phyloP scores from a whole-genome alignment of 495 filamentous ascomycete species.

The Astrocystis sublimbata region DNA sequence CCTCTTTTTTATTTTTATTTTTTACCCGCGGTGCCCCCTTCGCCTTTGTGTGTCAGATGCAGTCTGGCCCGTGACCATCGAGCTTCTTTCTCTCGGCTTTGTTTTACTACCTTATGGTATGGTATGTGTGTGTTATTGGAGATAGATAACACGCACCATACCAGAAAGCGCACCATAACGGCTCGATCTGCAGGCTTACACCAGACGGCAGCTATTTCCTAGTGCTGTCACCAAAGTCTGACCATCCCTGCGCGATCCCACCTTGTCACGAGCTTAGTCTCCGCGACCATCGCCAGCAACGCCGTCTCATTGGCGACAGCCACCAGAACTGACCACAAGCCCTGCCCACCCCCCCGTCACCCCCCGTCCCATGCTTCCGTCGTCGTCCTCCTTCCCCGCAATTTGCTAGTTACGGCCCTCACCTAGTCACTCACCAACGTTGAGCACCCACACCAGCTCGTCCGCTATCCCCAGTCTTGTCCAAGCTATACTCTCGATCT shows the following conservation, averaged over 20 bases:
- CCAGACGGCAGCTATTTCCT: constrained; percentile 6
- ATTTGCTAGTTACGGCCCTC: constrained; percentile 6
- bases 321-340: background rate
- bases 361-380: constrained; percentile 15
- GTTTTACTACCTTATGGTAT: too few species aligned
- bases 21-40: background rate
- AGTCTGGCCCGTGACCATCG: background rate
- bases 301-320: constrained; percentile 6
- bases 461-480: constrained; percentile 2
- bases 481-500: too few species aligned
- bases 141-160: background rate
- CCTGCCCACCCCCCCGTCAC: constrained; percentile 7
- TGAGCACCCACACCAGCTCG: constrained; percentile 5
- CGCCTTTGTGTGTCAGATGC: background rate
- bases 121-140: too few species aligned
- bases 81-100: constrained; percentile 2
- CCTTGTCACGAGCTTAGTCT: constrained; percentile 16
- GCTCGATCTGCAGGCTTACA: background rate
- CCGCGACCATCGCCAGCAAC: constrained; percentile 1
- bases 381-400: constrained; percentile 18
- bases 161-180: background rate
- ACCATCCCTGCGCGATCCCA: constrained; percentile 12
- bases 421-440: background rate
- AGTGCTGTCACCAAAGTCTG: constrained; percentile 13
- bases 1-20: background rate